Evolutionary conservation across 2,329 filamentous ascomycete genomes (phyloP), one percentile per base, ranked within the genome.

Genomic region (Xylariales sp.): DNA sequence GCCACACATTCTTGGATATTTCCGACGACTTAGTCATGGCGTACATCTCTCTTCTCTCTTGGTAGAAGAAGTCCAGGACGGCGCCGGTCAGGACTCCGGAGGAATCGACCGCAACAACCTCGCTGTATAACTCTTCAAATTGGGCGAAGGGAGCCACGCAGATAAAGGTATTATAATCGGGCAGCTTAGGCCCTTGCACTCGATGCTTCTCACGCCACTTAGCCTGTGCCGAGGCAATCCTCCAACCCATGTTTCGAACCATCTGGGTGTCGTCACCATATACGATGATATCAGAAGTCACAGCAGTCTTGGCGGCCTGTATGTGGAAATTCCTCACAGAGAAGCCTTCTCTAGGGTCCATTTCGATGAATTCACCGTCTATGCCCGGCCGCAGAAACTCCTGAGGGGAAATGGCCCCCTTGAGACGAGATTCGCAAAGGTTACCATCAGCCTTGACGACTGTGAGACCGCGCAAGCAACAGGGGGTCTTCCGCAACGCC

Each of bases 241-340:
- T 88, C 85, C 81, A 92, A 74, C 78, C 87, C 28, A 97, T 82
- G 64, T 90, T 89, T 61, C 87, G 85, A 53, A 87, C 86, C 32
- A 86, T 81, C 1, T 84, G 85, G 45, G 84, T 81, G 71, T 93
- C 87, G 62, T 95, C 91, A 12, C 93, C 93, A 77, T 99, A 99
- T 0, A 99, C 88, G 48, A 99, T 87, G 71, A 99, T 93, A 78
- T 99, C 96, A 0, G 94, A 97, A 8, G 96, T 87, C 71, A 92
- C 89, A 62, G 94, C 94, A 71, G 93, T 83, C 79, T 99, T 99
- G 66, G 92, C 92, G 0, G 93, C 87, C 79, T 99, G 96, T 46
- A 98, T 98, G 75, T 98, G 95, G 77, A 99, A 99, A 79, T 98
- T 98, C 53, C 96, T 89, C 50, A 98, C 94, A 4, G 93, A 97